phyloP scores from a whole-genome alignment of 768 basidiomycete genomes.

The Mycena galericulata region DNA sequence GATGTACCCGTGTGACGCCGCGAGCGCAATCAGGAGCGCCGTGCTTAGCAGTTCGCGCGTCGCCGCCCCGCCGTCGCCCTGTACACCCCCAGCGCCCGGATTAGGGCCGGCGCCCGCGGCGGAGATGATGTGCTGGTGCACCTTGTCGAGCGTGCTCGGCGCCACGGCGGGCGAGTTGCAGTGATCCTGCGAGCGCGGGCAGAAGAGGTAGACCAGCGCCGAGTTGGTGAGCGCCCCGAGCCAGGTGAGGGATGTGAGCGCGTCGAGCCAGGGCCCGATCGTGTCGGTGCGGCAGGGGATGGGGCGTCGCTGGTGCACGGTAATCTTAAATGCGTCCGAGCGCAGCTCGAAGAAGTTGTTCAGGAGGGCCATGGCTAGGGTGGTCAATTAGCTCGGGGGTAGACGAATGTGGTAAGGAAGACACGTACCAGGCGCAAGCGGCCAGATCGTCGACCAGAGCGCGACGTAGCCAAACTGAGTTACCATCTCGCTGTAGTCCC shows the following conservation, averaged over 20 bases:
- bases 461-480: slow-evolving; percentile 94
- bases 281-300: slow-evolving; percentile 90
- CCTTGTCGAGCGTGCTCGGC: slow-evolving; percentile 40
- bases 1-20: slow-evolving; percentile 90
- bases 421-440: slow-evolving; percentile 78
- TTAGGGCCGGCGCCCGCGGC: slow-evolving; percentile 28
- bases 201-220: slow-evolving; percentile 92
- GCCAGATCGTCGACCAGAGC: slow-evolving; percentile 96
- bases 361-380: slow-evolving; percentile 79
- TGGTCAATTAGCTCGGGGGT: slow-evolving; percentile 6
- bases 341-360: slow-evolving; percentile 95
- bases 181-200: slow-evolving; percentile 36
- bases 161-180: slow-evolving; percentile 32
- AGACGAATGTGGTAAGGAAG: slow-evolving; percentile 15
- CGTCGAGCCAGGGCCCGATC: slow-evolving; percentile 95
- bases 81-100: slow-evolving; percentile 20
- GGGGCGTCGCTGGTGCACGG: slow-evolving; percentile 84
- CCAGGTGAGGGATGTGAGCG: slow-evolving; percentile 91
- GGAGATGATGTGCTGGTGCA: slow-evolving; percentile 44
- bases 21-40: slow-evolving; percentile 79
- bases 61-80: slow-evolving; percentile 45
- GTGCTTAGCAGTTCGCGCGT: slow-evolving; percentile 67
- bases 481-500: slow-evolving; percentile 97
- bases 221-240: slow-evolving; percentile 89
- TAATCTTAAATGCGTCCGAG: slow-evolving; percentile 96